A percentile compares a stretch with the other conserved stretches of the same genome.
These are phyloP conservation scores for Staphylotrichum longicolle DNA, from an alignment of 495 filamentous ascomycete species.

Conservation along the genomic window DNA sequence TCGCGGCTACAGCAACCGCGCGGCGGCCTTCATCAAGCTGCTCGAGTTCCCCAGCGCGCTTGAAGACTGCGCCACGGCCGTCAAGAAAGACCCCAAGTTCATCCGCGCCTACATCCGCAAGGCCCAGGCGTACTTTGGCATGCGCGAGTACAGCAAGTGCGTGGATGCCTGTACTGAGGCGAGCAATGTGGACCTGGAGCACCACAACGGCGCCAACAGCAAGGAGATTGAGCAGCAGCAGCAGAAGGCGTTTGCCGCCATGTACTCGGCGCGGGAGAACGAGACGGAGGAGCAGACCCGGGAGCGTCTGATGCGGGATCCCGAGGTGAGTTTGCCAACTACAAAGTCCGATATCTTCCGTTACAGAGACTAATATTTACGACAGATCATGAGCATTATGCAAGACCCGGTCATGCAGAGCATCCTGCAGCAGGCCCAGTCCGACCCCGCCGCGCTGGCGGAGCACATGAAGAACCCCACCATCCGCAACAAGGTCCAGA, in stretches of 20 bases:
- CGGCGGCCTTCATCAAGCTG: conserved; percentile 93
- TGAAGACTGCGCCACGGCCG: conserved; percentile 87
- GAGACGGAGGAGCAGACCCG: conserved; percentile 97
- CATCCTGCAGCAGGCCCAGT: conserved; percentile 94
- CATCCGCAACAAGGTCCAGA: conserved; percentile 83
- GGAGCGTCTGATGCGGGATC: conserved; percentile 86
- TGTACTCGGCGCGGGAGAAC: conserved; percentile 83
- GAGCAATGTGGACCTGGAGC: conserved; percentile 64
- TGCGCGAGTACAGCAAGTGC: conserved; percentile 95
- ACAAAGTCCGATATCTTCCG: not conserved
- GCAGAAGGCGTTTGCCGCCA: conserved; percentile 88
- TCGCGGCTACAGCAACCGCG: conserved; percentile 94
- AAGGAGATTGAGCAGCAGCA: conserved; percentile 91
- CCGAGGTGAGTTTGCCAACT: conserved; percentile 63
- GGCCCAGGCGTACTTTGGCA: conserved; percentile 87
- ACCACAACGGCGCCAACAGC: conserved; percentile 66
- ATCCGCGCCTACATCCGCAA: conserved; percentile 95
- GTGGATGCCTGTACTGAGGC: conserved; percentile 87
- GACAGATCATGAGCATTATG: conserved; percentile 82
- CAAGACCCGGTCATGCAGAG: conserved; percentile 96
- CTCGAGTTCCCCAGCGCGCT: conserved; percentile 92
- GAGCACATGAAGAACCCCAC: conserved; percentile 94
- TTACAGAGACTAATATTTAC: conserved; percentile 34
- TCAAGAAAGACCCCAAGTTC: conserved; percentile 87
- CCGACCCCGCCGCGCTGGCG: conserved; percentile 83